Percentiles rank a stretch among this genome's conserved stretches.
phyloP scores from a whole-genome alignment of 345 rosid species.

The Acer campestre region DNA sequence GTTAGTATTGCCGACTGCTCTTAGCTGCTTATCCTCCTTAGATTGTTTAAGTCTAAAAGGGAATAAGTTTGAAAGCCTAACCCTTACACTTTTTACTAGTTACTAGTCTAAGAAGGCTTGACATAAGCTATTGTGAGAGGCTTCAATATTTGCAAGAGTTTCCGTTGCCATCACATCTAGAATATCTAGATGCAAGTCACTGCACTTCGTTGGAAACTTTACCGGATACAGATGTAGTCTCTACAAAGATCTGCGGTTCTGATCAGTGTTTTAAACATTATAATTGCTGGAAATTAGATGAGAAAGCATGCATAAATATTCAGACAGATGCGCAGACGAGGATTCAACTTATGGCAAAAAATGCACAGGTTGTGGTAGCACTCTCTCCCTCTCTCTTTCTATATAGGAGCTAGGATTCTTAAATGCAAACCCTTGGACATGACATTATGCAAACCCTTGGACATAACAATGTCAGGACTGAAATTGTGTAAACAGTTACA shows the following conservation, averaged over 20 bases:
- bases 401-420: too few relatives aligned
- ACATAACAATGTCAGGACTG: too few relatives aligned
- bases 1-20: not conserved
- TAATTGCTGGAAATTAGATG: constrained; percentile 5
- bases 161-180: not conserved
- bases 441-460: too few relatives aligned
- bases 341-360: not conserved
- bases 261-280: not conserved
- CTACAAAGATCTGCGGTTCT: not conserved
- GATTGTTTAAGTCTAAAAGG: not conserved
- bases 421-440: too few relatives aligned
- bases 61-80: constrained; percentile 6
- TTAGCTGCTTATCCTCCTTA: too few relatives aligned
- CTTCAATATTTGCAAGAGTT: not conserved
- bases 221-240: not conserved
- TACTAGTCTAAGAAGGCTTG: not conserved
- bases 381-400: not conserved
- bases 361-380: not conserved
- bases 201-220: not conserved
- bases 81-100: not conserved
- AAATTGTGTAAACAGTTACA: too few relatives aligned
- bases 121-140: not conserved
- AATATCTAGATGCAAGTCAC: not conserved
- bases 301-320: not conserved
- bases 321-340: not conserved